Evolutionary conservation across 2,329 filamentous ascomycete genomes (phyloP), one percentile per base, ranked within the genome.

Genomic region (Diaporthe sp.): DNA sequence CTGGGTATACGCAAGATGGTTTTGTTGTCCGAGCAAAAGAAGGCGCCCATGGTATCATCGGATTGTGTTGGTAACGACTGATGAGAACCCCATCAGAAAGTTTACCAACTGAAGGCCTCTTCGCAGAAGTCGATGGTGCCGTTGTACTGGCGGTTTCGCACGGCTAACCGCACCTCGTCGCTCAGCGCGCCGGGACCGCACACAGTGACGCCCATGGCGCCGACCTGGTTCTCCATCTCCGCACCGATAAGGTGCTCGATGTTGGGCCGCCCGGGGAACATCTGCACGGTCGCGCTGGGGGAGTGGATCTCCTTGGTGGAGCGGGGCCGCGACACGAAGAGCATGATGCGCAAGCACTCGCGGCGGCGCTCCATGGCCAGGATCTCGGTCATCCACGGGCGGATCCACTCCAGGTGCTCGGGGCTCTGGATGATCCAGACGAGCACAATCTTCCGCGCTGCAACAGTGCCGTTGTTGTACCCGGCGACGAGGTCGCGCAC

Each of bases 341-440:
- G 90, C 86, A 95, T 90, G 83, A 96, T 94, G 78, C 92, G 92
- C 72, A 96, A 88, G 71, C 94, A 89, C 76, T 95, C 94, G 74
- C 94, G 90, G 68, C 94, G 91, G 82, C 89, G 91, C 75, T 94
- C 92, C 92, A 95, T 94, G 75, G 90, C 90, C 53, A 95, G 87
- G 77, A 95, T 95, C 80, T 93, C 89, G 4, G 93, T 95, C 94
- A 96, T 95, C 93, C 93, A 95, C 10, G 93, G 93, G 62, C 93
- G 89, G 81, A 95, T 95, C 94, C 94, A 96, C 83, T 96, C 94
- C 42, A 96, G 88, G 82, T 95, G 94, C 85, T 95, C 94, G 79
- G 93, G 93, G 80, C 90, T 93, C 80, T 94, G 94, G 75, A 96
- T 94, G 67, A 92, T 92, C 94, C 94, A 96, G 55, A 95, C 91